phyloP scores from a whole-genome alignment of 2,329 filamentous ascomycete species.

The Penicillium sp. region DNA sequence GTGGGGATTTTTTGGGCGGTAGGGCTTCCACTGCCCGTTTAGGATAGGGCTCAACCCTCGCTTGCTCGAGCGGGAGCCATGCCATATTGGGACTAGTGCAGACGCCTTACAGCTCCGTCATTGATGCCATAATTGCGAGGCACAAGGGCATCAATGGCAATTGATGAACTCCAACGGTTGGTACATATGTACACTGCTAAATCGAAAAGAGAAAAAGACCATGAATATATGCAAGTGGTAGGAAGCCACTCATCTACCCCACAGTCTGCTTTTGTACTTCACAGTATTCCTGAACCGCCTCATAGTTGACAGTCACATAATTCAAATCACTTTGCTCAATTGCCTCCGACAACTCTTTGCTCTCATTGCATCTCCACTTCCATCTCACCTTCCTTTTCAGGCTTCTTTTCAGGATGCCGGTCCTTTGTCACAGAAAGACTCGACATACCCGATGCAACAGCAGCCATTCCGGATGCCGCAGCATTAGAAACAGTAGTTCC shows the following conservation, averaged over 20 bases:
- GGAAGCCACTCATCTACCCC: too few relatives aligned
- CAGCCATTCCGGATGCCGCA: slow-evolving; percentile 38
- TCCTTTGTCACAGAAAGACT: slow-evolving; percentile 43
- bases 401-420: slow-evolving; percentile 28
- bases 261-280: too few relatives aligned
- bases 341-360: neutral
- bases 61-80: slow-evolving; percentile 35
- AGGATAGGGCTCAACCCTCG: slow-evolving; percentile 44
- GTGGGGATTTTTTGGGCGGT: slow-evolving; percentile 41
- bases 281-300: neutral
- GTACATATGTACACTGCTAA: too few relatives aligned
- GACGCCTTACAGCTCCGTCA: slow-evolving; percentile 7
- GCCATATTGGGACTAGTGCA: slow-evolving; percentile 19
- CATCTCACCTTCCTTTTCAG: slow-evolving; percentile 35
- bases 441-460: slow-evolving; percentile 47
- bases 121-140: slow-evolving; percentile 10
- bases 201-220: too few relatives aligned
- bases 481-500: slow-evolving; percentile 29
- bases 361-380: slow-evolving; percentile 53
- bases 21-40: slow-evolving; percentile 34
- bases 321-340: neutral
- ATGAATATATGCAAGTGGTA: too few relatives aligned
- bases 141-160: slow-evolving; percentile 4
- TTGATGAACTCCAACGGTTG: too few relatives aligned
- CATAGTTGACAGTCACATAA: neutral